Conservation (phyloP, 768 basidiomycete species). For the Mycena galericulata region DNA sequence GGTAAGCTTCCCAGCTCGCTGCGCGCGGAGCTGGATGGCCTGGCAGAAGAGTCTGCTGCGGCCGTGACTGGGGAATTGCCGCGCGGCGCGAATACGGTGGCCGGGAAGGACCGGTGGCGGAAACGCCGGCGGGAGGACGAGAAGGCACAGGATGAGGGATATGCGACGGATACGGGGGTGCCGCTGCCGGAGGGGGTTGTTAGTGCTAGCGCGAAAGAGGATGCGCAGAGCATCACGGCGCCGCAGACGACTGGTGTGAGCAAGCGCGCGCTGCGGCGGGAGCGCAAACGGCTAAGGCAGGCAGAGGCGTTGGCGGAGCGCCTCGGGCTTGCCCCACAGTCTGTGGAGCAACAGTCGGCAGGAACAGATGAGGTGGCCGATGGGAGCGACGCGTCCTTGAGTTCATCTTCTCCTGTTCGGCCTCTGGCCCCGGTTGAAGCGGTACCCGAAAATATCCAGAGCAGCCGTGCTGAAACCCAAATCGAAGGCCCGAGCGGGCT, state of each 20-base stretch:
- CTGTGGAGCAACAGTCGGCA: background rate
- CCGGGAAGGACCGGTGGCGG: slow-evolving; percentile 30
- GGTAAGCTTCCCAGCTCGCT: slow-evolving; percentile 18
- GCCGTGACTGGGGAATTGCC: background rate
- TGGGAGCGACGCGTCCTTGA: background rate
- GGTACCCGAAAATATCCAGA: too few relatives aligned
- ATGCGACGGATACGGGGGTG: slow-evolving; percentile 13
- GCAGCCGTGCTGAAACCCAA: background rate
- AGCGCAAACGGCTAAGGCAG: slow-evolving; percentile 1
- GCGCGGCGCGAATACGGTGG: background rate
- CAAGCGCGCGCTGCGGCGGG: slow-evolving; percentile 10
- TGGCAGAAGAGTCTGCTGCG: slow-evolving; percentile 5
- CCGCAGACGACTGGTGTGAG: slow-evolving; percentile 5
- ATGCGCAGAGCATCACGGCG: background rate
- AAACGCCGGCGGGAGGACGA: slow-evolving; percentile 32
- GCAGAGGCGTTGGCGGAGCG: background rate
- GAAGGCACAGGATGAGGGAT: background rate
- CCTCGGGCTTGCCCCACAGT: background rate
- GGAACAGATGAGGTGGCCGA: background rate
- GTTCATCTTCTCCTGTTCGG: background rate
- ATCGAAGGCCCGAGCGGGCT: background rate
- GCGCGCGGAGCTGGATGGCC: slow-evolving; percentile 23
- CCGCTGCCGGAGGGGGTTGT: too few relatives aligned
- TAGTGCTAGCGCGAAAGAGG: background rate
- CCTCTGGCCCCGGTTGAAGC: too few relatives aligned